Percentiles rank a stretch among this genome's conserved stretches.
These are phyloP conservation scores for Lolium rigidum DNA, from an alignment of 176 grass and related monocot species.

Conservation along the genomic window DNA sequence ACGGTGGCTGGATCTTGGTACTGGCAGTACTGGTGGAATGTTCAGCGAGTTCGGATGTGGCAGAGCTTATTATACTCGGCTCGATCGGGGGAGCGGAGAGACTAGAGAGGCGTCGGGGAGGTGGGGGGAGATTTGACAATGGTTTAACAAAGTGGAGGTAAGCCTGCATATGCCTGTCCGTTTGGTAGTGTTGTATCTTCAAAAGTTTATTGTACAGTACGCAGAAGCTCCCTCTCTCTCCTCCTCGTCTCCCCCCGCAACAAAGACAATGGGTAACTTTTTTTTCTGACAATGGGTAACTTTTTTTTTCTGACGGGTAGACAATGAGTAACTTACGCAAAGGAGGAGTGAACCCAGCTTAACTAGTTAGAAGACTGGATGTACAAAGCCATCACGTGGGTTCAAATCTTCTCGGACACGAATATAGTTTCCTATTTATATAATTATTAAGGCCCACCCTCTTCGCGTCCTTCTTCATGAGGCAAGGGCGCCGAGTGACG, in stretches of 20 bases:
- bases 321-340: no score
- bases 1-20: slow-evolving; percentile 48
- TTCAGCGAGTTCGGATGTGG: slow-evolving; percentile 45
- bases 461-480: no score
- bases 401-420: no score
- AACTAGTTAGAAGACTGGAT: no score
- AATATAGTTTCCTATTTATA: no score
- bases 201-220: background rate
- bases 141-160: background rate
- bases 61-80: slow-evolving; percentile 50
- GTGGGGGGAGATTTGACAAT: background rate
- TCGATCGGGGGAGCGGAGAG: background rate
- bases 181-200: slow-evolving; percentile 21
- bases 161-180: background rate
- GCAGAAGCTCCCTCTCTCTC: background rate
- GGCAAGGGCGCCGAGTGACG: no score
- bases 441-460: no score
- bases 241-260: background rate
- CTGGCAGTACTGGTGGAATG: slow-evolving; percentile 44
- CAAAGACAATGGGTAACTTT: no score
- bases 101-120: background rate
- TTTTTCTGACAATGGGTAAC: no score
- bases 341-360: no score
- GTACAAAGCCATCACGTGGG: no score
- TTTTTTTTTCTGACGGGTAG: no score